Evolutionary conservation across 129 eudicot species (phyloP), one percentile per base, ranked within the genome.

Genomic region (Chrysanthemum seticuspe): DNA sequence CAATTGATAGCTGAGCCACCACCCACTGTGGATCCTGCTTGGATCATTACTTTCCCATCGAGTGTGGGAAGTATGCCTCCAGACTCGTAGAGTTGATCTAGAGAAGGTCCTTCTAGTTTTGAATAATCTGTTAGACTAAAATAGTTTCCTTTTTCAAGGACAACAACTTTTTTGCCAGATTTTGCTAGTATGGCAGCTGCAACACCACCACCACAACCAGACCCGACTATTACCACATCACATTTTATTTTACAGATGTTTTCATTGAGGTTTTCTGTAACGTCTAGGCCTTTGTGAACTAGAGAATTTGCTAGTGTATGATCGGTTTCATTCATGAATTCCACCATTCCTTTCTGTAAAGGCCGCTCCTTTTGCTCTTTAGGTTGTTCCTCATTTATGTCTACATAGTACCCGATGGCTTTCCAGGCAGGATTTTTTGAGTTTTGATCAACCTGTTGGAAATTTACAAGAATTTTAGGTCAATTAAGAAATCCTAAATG

Each of bases 1-100:
- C 98, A 93, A 54, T 93, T 93, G 40, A 93, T 86, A 1, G 96
- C 95, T 1, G 98, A 85, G 47, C 98, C 98, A 18, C 98, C 98
- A 3, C 98, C 98, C 9, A 93, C 96, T 0, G 92, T 84, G 16
- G 96, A 82, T 34, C 96, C 98, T 0, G 98, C 98, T 4, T 84
- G 81, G 74, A 93, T 66, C 82, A 81, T 79, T 18, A 79, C 57
- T 60, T 83, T 82, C 68, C 95, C 98, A 58, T 93, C 92, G 10
- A 90, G 81, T 7, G 95, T 87, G 14, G 95, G 51, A 23, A 89
- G 73, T 54, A 85, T 54, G 10, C 98, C 98, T 10, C 95, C 95
- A 2, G 81, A 64, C 72, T 93, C 95, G 18, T 87, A 86, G 1
- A 93, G 77, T 77, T 89, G 87, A 31, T 76, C 76, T 77, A 82